Evolutionary conservation across 2,329 filamentous ascomycete species (phyloP), one percentile per base, ranked within the genome.

Genomic region (Aspergillus sp.): DNA sequence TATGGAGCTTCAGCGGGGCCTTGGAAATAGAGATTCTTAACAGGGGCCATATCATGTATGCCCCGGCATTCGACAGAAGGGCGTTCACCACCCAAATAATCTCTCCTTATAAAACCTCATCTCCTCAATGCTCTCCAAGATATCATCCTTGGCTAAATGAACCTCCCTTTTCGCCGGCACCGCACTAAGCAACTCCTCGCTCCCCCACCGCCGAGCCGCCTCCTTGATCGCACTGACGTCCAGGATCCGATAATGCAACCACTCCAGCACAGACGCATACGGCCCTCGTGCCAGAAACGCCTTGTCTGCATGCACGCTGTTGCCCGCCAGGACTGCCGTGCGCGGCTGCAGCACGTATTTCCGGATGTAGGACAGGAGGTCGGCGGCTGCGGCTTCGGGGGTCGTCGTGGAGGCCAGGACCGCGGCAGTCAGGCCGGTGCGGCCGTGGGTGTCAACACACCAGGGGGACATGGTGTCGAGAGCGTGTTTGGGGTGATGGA

Each of bases 191-290:
- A 86, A 64, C 5, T 79, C 74, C n/a, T 73, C 65, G 1, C 76
- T 75, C 39, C 81, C 83, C 91, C 93, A 98, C 41, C 91, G 77
- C 53, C 81, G 79, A 12, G 83, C 86, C 26, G 88, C 90, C 72
- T 98, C 93, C 71, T 97, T 97, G 61, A 97, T 80, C 41, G 82
- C 79, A 67, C 89, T 96, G 46, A 97, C 88, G 64, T 98, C 93
- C 42, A 97, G 71, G 52, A 98, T 86, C 10, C 93, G 81, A 69
- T 98, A 89, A 68, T 94, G 86, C 55, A 98, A 73, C 67, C 93
- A 81, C 47, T 85, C 79, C 42, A 87, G 70, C 2, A 95, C 81
- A 49, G 75, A 72, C 35, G 75, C 78, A 67, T 91, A 98, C 0
- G 90, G 89, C 47, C 75, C 76, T 52, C 80, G 79, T 4, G 80